A percentile compares a stretch with the other conserved stretches of the same genome.
Conservation (phyloP, 1,139 yeast genomes). For the Pichia sp. region DNA sequence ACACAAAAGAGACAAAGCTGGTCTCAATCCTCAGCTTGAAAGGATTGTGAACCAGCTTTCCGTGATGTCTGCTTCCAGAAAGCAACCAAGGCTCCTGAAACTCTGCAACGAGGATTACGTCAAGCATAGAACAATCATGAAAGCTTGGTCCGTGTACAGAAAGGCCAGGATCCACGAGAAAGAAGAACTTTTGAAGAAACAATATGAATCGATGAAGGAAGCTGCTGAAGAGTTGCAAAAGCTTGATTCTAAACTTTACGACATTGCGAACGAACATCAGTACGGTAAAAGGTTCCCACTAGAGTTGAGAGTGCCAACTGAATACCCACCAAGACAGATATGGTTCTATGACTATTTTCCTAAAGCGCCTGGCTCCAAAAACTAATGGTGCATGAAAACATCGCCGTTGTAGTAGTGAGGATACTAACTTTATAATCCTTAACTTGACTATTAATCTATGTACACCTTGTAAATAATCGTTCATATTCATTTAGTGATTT, state of each 20-base stretch:
- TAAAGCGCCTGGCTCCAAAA: conserved; percentile 5
- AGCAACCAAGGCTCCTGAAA: conserved; percentile 77
- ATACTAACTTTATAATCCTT: background rate
- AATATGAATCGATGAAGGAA: conserved; percentile 58
- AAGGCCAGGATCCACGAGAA: conserved; percentile 39
- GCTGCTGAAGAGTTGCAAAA: conserved; percentile 72
- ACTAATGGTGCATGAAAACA: background rate
- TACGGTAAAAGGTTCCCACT: conserved; percentile 58
- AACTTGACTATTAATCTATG: background rate
- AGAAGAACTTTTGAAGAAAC: conserved; percentile 48
- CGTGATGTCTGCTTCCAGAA: conserved; percentile 79
- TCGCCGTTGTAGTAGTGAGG: background rate
- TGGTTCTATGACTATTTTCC: conserved; percentile 67
- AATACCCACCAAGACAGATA: conserved; percentile 77
- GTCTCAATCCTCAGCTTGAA: conserved; percentile 29
- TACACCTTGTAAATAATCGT: background rate
- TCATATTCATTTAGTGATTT: background rate
- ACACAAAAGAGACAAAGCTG: conserved; percentile 38
- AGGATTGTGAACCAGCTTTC: conserved; percentile 65
- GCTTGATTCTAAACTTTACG: conserved; percentile 44
- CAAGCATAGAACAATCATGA: conserved; percentile 77
- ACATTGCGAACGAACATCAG: conserved; percentile 47
- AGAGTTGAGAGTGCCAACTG: conserved; percentile 85
- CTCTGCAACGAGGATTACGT: conserved; percentile 76
- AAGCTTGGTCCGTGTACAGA: conserved; percentile 73